Percentiles rank a stretch among this genome's conserved stretches.
Conservation (phyloP, 352 stramenopile species). For the Pythium pyrilobum region DNA sequence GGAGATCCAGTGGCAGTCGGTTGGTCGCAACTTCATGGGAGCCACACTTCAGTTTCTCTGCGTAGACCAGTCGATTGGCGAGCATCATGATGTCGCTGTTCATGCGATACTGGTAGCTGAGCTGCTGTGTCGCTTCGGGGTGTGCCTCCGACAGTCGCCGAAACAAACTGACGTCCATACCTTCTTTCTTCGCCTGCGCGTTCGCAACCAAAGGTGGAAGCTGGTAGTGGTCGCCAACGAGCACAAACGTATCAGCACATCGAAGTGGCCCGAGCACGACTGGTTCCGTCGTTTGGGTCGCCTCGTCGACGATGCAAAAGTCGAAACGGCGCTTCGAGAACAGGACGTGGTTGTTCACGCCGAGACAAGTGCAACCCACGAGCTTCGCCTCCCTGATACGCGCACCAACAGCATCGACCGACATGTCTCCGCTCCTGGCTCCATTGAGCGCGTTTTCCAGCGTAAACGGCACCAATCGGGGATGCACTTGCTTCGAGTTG, state of each 20-base stretch:
- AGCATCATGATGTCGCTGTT: constrained; percentile 94
- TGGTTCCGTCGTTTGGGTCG: constrained; percentile 97
- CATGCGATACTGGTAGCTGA: constrained; percentile 99
- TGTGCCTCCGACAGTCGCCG: constrained; percentile 89
- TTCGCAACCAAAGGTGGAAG: constrained; percentile 94
- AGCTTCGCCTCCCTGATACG: constrained; percentile 46
- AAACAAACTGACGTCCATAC: constrained; percentile 90
- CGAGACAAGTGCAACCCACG: constrained; percentile 74
- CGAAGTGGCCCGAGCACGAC: constrained; percentile 91
- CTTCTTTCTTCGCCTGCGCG: constrained; percentile 76
- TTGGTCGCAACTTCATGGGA: constrained; percentile 50
- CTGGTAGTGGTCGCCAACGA: constrained; percentile 98
- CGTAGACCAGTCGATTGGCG: constrained; percentile 93
- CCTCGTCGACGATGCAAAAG: constrained; percentile 98
- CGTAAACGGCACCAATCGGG: constrained; percentile 51
- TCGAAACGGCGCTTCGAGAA: constrained; percentile 91
- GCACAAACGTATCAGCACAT: constrained; percentile 92
- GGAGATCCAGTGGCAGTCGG: constrained; percentile 20
- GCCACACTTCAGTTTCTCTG: constrained; percentile 92
- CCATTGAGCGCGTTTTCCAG: constrained; percentile 27
- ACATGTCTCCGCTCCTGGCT: constrained; percentile 9
- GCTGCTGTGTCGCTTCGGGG: constrained; percentile 81
- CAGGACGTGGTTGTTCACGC: constrained; percentile 68
- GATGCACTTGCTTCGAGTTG: constrained; percentile 62
- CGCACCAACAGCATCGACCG: constrained; percentile 40